phyloP scores from a whole-genome alignment of 1,139 yeast genomes.

The Scheffersomyces insectosa region DNA sequence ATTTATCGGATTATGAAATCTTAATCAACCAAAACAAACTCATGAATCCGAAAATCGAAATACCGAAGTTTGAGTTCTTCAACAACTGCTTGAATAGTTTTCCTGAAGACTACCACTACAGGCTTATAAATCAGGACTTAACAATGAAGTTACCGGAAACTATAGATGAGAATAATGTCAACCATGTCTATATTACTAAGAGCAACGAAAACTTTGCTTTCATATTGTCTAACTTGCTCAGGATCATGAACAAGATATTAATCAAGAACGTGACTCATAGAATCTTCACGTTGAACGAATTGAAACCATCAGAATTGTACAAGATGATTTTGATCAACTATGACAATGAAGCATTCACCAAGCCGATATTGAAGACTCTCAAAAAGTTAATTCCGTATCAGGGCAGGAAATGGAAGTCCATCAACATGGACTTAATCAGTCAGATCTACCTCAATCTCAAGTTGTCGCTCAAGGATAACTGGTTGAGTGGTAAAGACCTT shows the following conservation, averaged over 20 bases:
- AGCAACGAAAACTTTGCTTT: slow-evolving; percentile 47
- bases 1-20: slow-evolving; percentile 37
- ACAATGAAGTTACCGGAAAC: slow-evolving; percentile 27
- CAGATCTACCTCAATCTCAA: slow-evolving; percentile 78
- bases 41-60: slow-evolving; percentile 46
- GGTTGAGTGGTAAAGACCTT: slow-evolving; percentile 86
- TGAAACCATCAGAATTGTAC: slow-evolving; percentile 54
- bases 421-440: slow-evolving; percentile 91
- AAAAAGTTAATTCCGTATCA: slow-evolving; percentile 86
- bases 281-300: slow-evolving; percentile 53
- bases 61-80: slow-evolving; percentile 47
- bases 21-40: slow-evolving; percentile 38
- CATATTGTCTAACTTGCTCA: slow-evolving; percentile 46
- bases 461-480: slow-evolving; percentile 73
- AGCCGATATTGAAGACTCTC: slow-evolving; percentile 69
- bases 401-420: slow-evolving; percentile 91
- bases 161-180: slow-evolving; percentile 29
- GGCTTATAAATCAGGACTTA: slow-evolving; percentile 32
- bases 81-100: slow-evolving; percentile 33
- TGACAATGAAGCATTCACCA: slow-evolving; percentile 63
- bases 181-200: slow-evolving; percentile 27
- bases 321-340: slow-evolving; percentile 47
- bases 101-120: slow-evolving; percentile 15
- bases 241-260: slow-evolving; percentile 44
- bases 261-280: slow-evolving; percentile 53